Evolutionary conservation across 2,329 filamentous ascomycete genomes (phyloP).

Genomic region (Elsinoe ampelina): DNA sequence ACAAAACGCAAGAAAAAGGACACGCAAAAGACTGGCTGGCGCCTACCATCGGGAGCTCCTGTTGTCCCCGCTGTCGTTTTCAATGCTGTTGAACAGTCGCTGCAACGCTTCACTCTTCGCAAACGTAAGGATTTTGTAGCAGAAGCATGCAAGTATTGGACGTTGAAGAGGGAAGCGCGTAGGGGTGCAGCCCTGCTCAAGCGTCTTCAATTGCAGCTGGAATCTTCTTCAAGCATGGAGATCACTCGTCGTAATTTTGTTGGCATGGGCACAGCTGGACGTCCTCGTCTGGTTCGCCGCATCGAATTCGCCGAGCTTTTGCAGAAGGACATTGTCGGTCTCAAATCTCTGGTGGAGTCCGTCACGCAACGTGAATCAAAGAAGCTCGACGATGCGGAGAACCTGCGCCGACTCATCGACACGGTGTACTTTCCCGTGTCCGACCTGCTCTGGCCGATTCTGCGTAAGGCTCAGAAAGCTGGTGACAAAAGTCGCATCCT

Average conservation of each 20-base stretch:
- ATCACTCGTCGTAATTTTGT: slow-evolving; percentile 90
- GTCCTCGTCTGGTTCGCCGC: slow-evolving; percentile 64
- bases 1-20: slow-evolving; percentile 50
- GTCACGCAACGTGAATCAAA: slow-evolving; percentile 66
- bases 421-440: slow-evolving; percentile 85
- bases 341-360: slow-evolving; percentile 60
- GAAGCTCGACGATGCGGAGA: slow-evolving; percentile 67
- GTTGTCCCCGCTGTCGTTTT: slow-evolving; percentile 86
- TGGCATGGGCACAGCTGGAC: slow-evolving; percentile 82
- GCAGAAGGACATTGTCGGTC: slow-evolving; percentile 64
- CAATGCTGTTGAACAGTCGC: slow-evolving; percentile 71
- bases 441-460: slow-evolving; percentile 63
- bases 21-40: slow-evolving; percentile 66
- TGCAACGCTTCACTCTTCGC: slow-evolving; percentile 72
- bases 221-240: slow-evolving; percentile 95
- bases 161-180: slow-evolving; percentile 84
- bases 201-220: slow-evolving; percentile 85
- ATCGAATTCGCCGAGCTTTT: slow-evolving; percentile 80
- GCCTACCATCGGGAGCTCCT: slow-evolving; percentile 85
- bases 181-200: slow-evolving; percentile 87
- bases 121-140: slow-evolving; percentile 88
- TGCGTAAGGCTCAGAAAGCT: slow-evolving; percentile 69
- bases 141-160: slow-evolving; percentile 96
- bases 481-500: slow-evolving; percentile 49
- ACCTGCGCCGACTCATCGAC: slow-evolving; percentile 73